These are phyloP conservation scores for Populus trichocarpa DNA, from an alignment of 441 rosid species.

Conservation along the genomic window DNA sequence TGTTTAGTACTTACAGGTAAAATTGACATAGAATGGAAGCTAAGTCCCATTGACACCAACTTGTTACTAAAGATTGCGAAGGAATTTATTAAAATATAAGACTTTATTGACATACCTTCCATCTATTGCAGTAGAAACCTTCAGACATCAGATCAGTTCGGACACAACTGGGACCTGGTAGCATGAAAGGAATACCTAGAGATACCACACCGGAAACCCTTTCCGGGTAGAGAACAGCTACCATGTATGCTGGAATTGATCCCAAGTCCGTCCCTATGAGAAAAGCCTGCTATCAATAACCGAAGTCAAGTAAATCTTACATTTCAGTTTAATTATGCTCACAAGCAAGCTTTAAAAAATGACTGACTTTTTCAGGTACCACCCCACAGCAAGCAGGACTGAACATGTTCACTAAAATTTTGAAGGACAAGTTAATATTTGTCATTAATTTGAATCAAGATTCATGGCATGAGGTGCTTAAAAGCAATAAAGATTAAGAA, in stretches of 20 bases:
- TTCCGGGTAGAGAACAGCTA: slow-evolving; percentile 5
- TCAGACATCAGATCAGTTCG: slow-evolving; percentile 12
- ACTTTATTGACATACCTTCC: slow-evolving; percentile 5
- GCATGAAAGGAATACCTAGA: slow-evolving; percentile 15
- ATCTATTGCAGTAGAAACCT: slow-evolving; percentile 19
- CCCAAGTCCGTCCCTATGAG: neutral
- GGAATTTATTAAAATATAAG: neutral
- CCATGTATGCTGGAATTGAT: neutral
- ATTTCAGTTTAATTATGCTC: too few species aligned
- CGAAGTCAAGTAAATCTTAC: too few species aligned
- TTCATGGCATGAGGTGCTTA: neutral
- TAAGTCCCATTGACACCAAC: too few species aligned
- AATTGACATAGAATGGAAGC: neutral
- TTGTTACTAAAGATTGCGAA: too few species aligned
- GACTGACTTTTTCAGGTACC: too few species aligned
- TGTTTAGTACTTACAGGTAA: neutral
- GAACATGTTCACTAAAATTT: too few species aligned
- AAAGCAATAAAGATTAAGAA: neutral
- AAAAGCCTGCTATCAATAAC: too few species aligned
- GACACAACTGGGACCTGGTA: slow-evolving; percentile 8
- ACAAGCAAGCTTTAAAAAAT: too few species aligned
- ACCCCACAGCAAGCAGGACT: too few species aligned
- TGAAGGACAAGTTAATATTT: too few species aligned
- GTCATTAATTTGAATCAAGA: neutral
- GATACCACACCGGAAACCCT: slow-evolving; percentile 3